Evolutionary conservation across 176 grass and related monocot species (phyloP).

Genomic region (Oryza brachyantha): DNA sequence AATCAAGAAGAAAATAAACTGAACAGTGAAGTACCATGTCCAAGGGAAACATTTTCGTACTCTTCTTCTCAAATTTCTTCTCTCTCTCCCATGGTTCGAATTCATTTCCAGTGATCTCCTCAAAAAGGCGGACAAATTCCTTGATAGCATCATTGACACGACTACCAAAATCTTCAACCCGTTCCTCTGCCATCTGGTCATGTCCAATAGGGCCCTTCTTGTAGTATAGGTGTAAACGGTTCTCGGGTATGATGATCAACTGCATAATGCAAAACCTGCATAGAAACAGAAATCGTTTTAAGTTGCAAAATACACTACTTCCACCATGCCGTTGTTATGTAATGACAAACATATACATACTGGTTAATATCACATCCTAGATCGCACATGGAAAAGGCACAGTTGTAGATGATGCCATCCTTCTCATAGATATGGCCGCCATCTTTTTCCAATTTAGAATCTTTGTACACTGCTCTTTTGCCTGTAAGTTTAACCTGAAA

Average conservation of each 20-base stretch:
- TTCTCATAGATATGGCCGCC: constrained; percentile 67
- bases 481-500: constrained; percentile 76
- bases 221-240: constrained; percentile 74
- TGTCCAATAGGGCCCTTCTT: constrained; percentile 66
- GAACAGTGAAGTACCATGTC: constrained; percentile 59
- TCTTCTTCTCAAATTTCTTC: constrained; percentile 75
- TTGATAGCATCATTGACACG: constrained; percentile 50
- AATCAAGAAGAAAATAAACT: neutral
- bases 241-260: constrained; percentile 63
- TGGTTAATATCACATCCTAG: constrained; percentile 46
- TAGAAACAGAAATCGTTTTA: neutral
- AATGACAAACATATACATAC: constrained; percentile 38
- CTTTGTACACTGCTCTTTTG: constrained; percentile 60
- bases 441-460: constrained; percentile 63
- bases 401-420: constrained; percentile 81
- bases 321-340: neutral
- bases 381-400: constrained; percentile 65
- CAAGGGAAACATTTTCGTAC: constrained; percentile 68
- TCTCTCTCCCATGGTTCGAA: constrained; percentile 85
- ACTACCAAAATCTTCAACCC: constrained; percentile 71
- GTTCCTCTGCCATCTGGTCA: constrained; percentile 69
- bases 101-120: constrained; percentile 76
- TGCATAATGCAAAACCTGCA: constrained; percentile 70
- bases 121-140: constrained; percentile 68
- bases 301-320: neutral